Percentiles rank a stretch among this genome's conserved stretches.
Conservation (phyloP, 31 red algal species). For the Asparagopsis taxiformis region DNA sequence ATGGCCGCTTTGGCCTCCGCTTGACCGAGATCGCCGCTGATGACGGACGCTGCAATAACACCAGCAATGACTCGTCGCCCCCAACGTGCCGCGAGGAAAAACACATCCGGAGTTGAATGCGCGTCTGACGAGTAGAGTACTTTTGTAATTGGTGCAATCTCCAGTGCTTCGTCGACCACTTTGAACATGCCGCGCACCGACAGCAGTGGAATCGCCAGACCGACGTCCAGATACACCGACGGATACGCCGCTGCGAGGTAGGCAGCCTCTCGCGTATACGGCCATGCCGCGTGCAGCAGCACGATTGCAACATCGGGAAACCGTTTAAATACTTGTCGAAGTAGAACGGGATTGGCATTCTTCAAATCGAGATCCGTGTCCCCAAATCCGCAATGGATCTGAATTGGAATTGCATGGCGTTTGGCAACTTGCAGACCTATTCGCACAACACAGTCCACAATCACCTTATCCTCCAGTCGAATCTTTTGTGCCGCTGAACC, state of each 20-base stretch:
- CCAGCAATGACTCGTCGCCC: constrained; percentile 47
- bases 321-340: constrained; percentile 17
- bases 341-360: constrained; percentile 39
- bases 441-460: constrained; percentile 38
- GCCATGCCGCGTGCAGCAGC: constrained; percentile 60
- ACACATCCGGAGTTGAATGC: constrained; percentile 50
- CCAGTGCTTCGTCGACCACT: constrained; percentile 38
- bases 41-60: constrained; percentile 29
- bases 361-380: constrained; percentile 41
- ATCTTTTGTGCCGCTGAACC: not conserved
- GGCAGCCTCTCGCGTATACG: constrained; percentile 51
- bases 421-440: constrained; percentile 37
- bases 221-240: constrained; percentile 45
- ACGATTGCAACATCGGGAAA: constrained; percentile 38
- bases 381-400: constrained; percentile 70
- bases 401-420: constrained; percentile 34
- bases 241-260: constrained; percentile 30
- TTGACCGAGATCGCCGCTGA: constrained; percentile 39
- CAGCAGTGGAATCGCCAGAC: constrained; percentile 54
- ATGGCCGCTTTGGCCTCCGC: constrained; percentile 47
- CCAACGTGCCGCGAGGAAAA: constrained; percentile 60
- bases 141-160: constrained; percentile 47
- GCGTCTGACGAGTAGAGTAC: constrained; percentile 56
- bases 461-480: constrained; percentile 15
- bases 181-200: constrained; percentile 50